Conservation (phyloP, 257 asterid species). For the Plantago elongata region DNA sequence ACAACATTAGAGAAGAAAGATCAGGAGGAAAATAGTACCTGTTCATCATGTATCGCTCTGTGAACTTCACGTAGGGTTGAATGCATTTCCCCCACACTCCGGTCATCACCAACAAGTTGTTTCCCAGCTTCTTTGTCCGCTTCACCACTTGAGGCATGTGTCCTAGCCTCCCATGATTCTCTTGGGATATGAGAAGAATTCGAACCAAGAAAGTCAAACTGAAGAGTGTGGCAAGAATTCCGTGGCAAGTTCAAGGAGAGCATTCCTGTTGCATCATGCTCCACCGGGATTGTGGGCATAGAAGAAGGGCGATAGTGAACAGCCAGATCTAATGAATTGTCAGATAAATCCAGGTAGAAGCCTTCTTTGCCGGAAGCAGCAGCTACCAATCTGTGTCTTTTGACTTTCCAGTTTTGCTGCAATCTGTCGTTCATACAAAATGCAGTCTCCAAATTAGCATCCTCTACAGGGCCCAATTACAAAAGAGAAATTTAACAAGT, state of each 20-base stretch:
- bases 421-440: constrained; percentile 49
- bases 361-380: constrained; percentile 97
- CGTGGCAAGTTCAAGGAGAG: constrained; percentile 83
- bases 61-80: constrained; percentile 65
- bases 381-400: constrained; percentile 81
- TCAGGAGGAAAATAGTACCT: constrained; percentile 33
- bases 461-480: no score
- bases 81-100: constrained; percentile 65
- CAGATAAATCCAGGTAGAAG: constrained; percentile 82
- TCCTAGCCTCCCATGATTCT: constrained; percentile 27
- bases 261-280: constrained; percentile 96
- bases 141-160: constrained; percentile 24
- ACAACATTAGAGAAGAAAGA: not conserved
- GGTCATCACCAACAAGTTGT: constrained; percentile 61
- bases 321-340: constrained; percentile 70
- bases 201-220: constrained; percentile 71
- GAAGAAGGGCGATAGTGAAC: constrained; percentile 73
- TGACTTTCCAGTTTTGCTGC: constrained; percentile 98
- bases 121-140: constrained; percentile 36
- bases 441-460: constrained; percentile 1
- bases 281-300: constrained; percentile 66
- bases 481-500: constrained; percentile 6
- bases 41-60: constrained; percentile 84
- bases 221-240: constrained; percentile 71
- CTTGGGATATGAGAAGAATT: constrained; percentile 32